Conservation (phyloP, 345 rosid genomes). For the Salix udensis region DNA sequence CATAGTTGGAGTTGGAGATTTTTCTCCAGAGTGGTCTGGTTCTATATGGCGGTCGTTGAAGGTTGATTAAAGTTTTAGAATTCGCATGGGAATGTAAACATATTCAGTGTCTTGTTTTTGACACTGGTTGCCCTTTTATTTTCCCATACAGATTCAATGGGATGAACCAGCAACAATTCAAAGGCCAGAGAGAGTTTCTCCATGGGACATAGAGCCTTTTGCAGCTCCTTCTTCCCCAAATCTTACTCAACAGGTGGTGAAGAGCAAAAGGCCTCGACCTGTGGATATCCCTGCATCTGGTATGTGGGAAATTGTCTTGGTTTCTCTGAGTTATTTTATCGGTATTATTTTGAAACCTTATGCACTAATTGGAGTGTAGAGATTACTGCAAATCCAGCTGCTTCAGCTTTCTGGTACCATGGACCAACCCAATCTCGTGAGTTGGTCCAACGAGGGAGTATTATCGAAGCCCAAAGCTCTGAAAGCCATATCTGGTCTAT, state of each 20-base stretch:
- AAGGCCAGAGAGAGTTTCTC: conserved; percentile 85
- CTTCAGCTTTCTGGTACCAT: conserved; percentile 56
- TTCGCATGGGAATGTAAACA: conserved; percentile 4
- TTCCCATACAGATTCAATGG: conserved; percentile 69
- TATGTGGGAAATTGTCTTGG: conserved; percentile 16
- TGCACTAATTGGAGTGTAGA: conserved; percentile 29
- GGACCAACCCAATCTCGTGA: conserved; percentile 42
- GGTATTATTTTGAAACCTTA: not conserved
- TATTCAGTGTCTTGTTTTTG: conserved; percentile 17
- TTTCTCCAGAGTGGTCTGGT: conserved; percentile 72
- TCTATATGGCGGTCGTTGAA: conserved; percentile 82
- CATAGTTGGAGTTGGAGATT: conserved; percentile 71
- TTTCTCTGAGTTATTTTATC: not conserved
- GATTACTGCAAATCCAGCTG: conserved; percentile 40
- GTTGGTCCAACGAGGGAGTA: conserved; percentile 28
- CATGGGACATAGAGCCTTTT: conserved; percentile 89
- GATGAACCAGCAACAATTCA: conserved; percentile 79
- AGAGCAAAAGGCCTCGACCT: conserved; percentile 74
- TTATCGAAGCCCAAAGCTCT: conserved; percentile 41
- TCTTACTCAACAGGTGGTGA: conserved; percentile 41
- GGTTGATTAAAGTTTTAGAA: conserved; percentile 35
- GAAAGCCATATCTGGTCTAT: conserved; percentile 35
- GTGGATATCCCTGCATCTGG: conserved; percentile 50
- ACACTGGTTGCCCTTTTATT: conserved; percentile 18
- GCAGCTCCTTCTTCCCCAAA: conserved; percentile 39